Percentiles rank a stretch among this genome's conserved stretches.
Conservation (phyloP, 2,329 filamentous ascomycete genomes). For the Tolypocladium paradoxum region DNA sequence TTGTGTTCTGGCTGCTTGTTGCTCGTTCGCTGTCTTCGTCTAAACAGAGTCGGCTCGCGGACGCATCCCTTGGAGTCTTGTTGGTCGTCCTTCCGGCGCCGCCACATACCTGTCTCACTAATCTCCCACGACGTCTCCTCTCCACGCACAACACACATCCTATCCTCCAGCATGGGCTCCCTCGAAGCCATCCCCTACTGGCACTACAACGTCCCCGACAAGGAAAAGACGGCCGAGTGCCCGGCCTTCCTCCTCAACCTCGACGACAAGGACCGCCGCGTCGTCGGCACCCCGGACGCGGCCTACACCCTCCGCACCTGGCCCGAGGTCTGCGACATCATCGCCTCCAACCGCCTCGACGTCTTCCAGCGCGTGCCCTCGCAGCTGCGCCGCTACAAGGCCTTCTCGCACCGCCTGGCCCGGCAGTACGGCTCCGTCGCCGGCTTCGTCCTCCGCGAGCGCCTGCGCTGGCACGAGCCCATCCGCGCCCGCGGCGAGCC, state of each 20-base stretch:
- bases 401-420: conserved; percentile 54
- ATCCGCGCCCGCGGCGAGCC: conserved; percentile 22
- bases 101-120: too few relatives aligned
- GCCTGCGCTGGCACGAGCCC: conserved; percentile 56
- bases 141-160: neutral
- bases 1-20: neutral
- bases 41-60: neutral
- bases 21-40: neutral
- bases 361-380: conserved; percentile 67
- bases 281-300: conserved; percentile 60
- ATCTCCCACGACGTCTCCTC: neutral
- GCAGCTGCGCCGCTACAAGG: conserved; percentile 66
- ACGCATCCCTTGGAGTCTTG: too few relatives aligned
- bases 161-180: conserved; percentile 22
- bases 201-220: conserved; percentile 65
- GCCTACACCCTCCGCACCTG: conserved; percentile 56
- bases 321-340: conserved; percentile 55
- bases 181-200: conserved; percentile 50
- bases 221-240: conserved; percentile 53
- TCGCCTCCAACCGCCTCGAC: conserved; percentile 57
- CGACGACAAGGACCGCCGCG: conserved; percentile 55
- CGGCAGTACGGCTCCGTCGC: conserved; percentile 65
- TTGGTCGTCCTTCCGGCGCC: too few relatives aligned
- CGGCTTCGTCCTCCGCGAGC: conserved; percentile 60
- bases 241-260: conserved; percentile 58